These are phyloP conservation scores for Penicillium parvum DNA, from an alignment of 495 filamentous ascomycete species.

Conservation along the genomic window DNA sequence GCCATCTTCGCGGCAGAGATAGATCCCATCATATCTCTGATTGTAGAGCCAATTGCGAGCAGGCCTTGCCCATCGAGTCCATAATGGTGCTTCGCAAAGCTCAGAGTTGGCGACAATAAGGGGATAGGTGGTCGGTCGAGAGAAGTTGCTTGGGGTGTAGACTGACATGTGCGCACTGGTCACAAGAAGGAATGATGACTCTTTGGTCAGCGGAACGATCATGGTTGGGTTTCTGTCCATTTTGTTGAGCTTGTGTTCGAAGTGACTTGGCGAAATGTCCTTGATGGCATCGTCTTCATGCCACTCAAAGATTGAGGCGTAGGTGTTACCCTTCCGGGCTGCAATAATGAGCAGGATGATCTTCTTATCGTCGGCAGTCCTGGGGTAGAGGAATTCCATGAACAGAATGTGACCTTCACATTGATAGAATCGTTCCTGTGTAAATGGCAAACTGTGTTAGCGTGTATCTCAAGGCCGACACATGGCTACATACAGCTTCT, in stretches of 20 bases:
- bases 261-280: conserved; percentile 36
- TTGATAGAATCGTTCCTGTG: not conserved
- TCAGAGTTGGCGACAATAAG: conserved; percentile 27
- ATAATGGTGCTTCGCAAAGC: conserved; percentile 32
- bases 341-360: conserved; percentile 76
- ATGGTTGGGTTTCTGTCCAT: conserved; percentile 62
- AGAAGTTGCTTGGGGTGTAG: conserved; percentile 46
- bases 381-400: conserved; percentile 82
- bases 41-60: conserved; percentile 55
- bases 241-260: conserved; percentile 48
- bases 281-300: conserved; percentile 39
- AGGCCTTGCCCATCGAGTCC: conserved; percentile 68
- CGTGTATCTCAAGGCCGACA: not conserved
- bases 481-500: conserved; percentile 25
- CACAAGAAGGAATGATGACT: conserved; percentile 61
- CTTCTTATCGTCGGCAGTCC: conserved; percentile 50
- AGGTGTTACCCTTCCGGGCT: conserved; percentile 53
- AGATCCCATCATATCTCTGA: conserved; percentile 63
- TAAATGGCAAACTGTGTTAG: not conserved
- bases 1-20: conserved; percentile 77
- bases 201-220: conserved; percentile 62
- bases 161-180: conserved; percentile 54
- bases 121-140: conserved; percentile 36
- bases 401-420: conserved; percentile 68
- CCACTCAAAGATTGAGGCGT: conserved; percentile 75